Evolutionary conservation across 2,329 filamentous ascomycete genomes (phyloP).

Genomic region (Cadophora sp.): DNA sequence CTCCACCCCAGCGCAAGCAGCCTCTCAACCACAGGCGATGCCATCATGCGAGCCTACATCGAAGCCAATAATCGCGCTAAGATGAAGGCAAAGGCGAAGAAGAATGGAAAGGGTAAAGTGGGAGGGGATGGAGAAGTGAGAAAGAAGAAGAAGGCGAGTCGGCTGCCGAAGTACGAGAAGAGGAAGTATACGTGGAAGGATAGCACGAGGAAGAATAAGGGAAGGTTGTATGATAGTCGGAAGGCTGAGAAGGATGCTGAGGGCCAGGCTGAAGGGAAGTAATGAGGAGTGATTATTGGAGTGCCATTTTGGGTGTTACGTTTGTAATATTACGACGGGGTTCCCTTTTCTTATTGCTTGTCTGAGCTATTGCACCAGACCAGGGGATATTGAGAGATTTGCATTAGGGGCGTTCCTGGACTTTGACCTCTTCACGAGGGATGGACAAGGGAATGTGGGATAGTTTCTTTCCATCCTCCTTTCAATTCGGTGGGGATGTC

Average conservation of each 20-base stretch:
- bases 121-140: neutral
- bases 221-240: neutral
- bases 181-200: slow-evolving; percentile 9
- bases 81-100: neutral
- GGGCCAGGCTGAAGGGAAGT: neutral
- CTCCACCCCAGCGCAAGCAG: neutral
- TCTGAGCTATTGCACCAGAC: too few species aligned
- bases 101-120: neutral
- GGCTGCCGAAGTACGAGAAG: slow-evolving; percentile 10
- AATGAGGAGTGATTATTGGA: neutral
- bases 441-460: too few species aligned
- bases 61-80: neutral
- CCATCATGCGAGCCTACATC: neutral
- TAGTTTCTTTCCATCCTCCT: too few species aligned
- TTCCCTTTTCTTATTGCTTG: too few species aligned
- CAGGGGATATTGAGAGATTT: too few species aligned
- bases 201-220: neutral
- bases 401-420: too few species aligned
- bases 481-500: too few species aligned
- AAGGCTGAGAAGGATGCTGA: neutral
- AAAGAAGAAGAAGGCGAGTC: neutral
- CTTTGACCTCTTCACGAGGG: too few species aligned
- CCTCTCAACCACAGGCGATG: neutral
- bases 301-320: neutral
- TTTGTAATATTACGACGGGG: neutral